phyloP scores from a whole-genome alignment of 352 stramenopile species.

The Pythium phragmitis region DNA sequence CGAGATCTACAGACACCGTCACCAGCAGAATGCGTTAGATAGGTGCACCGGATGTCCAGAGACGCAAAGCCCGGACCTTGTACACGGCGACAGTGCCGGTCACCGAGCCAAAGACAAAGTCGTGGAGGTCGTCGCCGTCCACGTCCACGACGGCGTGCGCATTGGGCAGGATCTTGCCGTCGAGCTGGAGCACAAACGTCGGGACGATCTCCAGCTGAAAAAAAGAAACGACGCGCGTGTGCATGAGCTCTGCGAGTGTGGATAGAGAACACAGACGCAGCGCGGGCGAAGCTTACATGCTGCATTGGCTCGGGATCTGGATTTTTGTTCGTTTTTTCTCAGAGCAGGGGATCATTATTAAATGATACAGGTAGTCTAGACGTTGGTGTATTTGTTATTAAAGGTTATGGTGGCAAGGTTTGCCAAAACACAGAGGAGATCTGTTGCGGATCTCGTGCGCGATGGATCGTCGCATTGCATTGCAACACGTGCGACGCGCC shows the following conservation, averaged over 20 bases:
- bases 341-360: background rate
- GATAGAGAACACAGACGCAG: background rate
- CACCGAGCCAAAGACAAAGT: slow-evolving; percentile 69
- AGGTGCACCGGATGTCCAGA: background rate
- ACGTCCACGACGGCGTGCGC: slow-evolving; percentile 63
- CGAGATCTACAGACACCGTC: slow-evolving; percentile 35
- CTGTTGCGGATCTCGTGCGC: background rate
- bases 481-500: slow-evolving; percentile 3
- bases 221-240: background rate
- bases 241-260: background rate
- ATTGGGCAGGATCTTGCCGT: slow-evolving; percentile 70
- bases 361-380: slow-evolving; percentile 1
- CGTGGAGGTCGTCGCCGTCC: slow-evolving; percentile 58
- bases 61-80: slow-evolving; percentile 40
- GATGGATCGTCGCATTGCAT: background rate
- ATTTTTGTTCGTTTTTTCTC: background rate
- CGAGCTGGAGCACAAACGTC: slow-evolving; percentile 55
- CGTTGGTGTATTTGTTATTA: slow-evolving; percentile 3
- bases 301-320: background rate
- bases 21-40: background rate
- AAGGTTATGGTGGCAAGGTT: slow-evolving; percentile 17
- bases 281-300: slow-evolving; percentile 7
- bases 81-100: slow-evolving; percentile 62
- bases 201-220: slow-evolving; percentile 65
- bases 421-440: slow-evolving; percentile 24